These are phyloP conservation scores for Didymella pinodella DNA, from an alignment of 2,329 filamentous ascomycete genomes.

Conservation along the genomic window DNA sequence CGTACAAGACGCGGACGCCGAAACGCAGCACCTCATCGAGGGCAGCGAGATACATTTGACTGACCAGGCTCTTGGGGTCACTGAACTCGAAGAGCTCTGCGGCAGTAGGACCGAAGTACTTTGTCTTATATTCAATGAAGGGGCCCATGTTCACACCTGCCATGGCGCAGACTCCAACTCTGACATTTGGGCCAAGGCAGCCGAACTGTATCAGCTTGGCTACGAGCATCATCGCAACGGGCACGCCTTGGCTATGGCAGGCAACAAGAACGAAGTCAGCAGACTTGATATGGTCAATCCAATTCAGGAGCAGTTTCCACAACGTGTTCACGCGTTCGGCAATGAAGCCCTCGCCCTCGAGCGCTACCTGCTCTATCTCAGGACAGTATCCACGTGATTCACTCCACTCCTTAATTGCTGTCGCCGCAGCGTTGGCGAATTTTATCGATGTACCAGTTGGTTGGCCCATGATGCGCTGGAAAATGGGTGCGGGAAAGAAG, in stretches of 20 bases:
- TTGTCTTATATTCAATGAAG: constrained; percentile 89
- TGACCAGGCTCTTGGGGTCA: constrained; percentile 80
- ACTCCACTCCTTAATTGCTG: constrained; percentile 84
- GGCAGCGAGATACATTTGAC: constrained; percentile 79
- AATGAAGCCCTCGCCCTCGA: constrained; percentile 95
- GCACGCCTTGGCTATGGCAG: constrained; percentile 94
- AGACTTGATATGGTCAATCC: constrained; percentile 86
- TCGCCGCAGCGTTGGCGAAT: constrained; percentile 86
- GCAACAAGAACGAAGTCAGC: constrained; percentile 93
- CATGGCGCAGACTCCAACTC: constrained; percentile 86
- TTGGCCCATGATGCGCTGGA: constrained; percentile 91
- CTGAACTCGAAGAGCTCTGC: constrained; percentile 95
- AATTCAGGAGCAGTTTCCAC: constrained; percentile 94
- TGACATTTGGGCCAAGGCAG: constrained; percentile 69
- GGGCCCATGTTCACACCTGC: constrained; percentile 94
- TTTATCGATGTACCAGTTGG: constrained; percentile 94
- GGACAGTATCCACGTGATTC: constrained; percentile 72
- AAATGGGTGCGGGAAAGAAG: constrained; percentile 84
- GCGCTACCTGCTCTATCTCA: constrained; percentile 90
- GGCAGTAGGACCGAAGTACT: constrained; percentile 89
- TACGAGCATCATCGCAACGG: constrained; percentile 89
- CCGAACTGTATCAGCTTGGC: constrained; percentile 92
- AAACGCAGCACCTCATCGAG: constrained; percentile 77
- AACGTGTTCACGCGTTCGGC: constrained; percentile 87
- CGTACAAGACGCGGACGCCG: constrained; percentile 83